Evolutionary conservation across 371 early-diverging fungal genomes (phyloP).

Genomic region (Gilbertella persicaria): DNA sequence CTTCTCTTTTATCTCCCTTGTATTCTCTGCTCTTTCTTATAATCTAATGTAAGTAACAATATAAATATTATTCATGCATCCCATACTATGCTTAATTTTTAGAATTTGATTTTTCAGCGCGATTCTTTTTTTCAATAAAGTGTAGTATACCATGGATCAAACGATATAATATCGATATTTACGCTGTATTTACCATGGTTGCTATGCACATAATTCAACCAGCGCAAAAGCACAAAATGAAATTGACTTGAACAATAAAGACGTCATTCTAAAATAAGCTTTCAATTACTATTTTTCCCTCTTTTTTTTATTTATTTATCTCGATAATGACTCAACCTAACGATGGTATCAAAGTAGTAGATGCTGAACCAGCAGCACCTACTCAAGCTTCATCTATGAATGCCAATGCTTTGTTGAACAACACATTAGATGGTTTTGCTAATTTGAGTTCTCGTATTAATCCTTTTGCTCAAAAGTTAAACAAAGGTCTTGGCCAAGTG

Average conservation of each 20-base stretch:
- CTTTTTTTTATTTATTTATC: conserved; percentile 1
- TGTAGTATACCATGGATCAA: conserved; percentile 12
- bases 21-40: no score
- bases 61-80: no score
- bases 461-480: conserved; percentile 74
- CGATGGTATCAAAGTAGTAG: conserved; percentile 34
- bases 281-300: neutral
- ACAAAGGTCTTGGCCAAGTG: conserved; percentile 76
- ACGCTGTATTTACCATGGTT: neutral
- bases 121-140: no score
- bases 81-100: no score
- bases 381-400: conserved; percentile 18
- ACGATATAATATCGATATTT: conserved; percentile 11
- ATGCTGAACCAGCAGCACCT: conserved; percentile 33
- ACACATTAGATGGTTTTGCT: conserved; percentile 64
- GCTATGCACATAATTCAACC: no score
- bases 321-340: conserved; percentile 27
- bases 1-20: no score
- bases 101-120: no score
- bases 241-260: no score
- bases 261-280: no score
- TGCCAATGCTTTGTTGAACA: conserved; percentile 35
- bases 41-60: no score
- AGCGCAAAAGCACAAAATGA: no score
- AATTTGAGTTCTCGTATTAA: conserved; percentile 64